Conservation (phyloP, 352 stramenopile species). For the Saprolegnia parasitica region DNA sequence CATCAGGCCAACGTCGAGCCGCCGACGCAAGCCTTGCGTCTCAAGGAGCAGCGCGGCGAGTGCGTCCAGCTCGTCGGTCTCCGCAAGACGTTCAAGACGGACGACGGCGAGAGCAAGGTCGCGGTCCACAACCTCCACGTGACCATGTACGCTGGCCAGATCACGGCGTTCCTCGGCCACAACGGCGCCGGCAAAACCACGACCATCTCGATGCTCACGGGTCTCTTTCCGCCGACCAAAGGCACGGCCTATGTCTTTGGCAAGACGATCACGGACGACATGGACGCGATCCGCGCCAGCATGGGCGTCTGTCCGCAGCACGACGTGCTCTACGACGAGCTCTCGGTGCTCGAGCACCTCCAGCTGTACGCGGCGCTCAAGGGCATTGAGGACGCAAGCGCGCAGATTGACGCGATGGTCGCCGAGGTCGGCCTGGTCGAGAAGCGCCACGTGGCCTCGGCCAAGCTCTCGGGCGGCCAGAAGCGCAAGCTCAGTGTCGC, state of each 20-base stretch:
- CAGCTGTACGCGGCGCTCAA: constrained; percentile 68
- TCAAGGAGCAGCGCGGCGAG: constrained; percentile 43
- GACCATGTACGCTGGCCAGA: constrained; percentile 33
- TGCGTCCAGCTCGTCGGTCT: constrained; percentile 51
- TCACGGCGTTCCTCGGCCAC: constrained; percentile 32
- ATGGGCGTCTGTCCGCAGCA: constrained; percentile 82
- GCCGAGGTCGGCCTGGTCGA: constrained; percentile 58
- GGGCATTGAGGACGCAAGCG: constrained; percentile 35
- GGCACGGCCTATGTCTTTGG: constrained; percentile 21
- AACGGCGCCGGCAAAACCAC: constrained; percentile 34
- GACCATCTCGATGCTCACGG: constrained; percentile 32
- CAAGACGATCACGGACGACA: constrained; percentile 31
- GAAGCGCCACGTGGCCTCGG: constrained; percentile 49
- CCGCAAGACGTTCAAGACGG: constrained; percentile 62
- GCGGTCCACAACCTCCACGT: constrained; percentile 84
- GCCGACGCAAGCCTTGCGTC: constrained; percentile 1
- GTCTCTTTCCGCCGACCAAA: constrained; percentile 24
- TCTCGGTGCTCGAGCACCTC: constrained; percentile 74
- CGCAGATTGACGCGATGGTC: constrained; percentile 32
- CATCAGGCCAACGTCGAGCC: background rate
- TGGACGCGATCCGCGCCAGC: constrained; percentile 58
- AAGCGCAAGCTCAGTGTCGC: constrained; percentile 89
- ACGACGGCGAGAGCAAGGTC: constrained; percentile 69
- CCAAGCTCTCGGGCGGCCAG: constrained; percentile 79
- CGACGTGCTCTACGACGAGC: constrained; percentile 69